Evolutionary conservation across 805 yeast genomes (phyloP).

Genomic region (Henningerozyma blattae): DNA sequence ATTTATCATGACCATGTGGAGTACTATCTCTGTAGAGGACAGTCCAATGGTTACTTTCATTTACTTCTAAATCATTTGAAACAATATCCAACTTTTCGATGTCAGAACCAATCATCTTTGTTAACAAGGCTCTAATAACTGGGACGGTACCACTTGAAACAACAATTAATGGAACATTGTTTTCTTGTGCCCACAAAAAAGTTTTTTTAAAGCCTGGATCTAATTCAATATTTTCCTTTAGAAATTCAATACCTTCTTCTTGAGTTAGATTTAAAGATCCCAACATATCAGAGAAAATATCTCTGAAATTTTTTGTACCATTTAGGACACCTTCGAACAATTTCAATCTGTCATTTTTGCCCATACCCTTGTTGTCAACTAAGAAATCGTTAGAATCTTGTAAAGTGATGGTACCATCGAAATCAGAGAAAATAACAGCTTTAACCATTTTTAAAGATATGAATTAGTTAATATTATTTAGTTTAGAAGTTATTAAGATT

Average conservation of each 20-base stretch:
- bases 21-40: constrained; percentile 80
- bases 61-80: constrained; percentile 59
- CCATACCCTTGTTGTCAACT: constrained; percentile 85
- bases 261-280: constrained; percentile 66
- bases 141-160: constrained; percentile 94
- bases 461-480: no score
- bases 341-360: constrained; percentile 49
- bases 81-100: constrained; percentile 63
- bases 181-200: constrained; percentile 62
- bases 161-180: constrained; percentile 72
- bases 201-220: constrained; percentile 87
- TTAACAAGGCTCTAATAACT: constrained; percentile 66
- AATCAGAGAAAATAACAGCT: constrained; percentile 90
- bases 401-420: constrained; percentile 94
- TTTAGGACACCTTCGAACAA: constrained; percentile 64
- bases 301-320: constrained; percentile 60
- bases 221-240: constrained; percentile 54
- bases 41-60: constrained; percentile 58
- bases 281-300: constrained; percentile 77
- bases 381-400: constrained; percentile 91
- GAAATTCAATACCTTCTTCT: constrained; percentile 63
- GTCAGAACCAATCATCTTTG: constrained; percentile 64
- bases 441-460: constrained; percentile 28
- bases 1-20: constrained; percentile 90
- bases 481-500: no score